A percentile compares a stretch with the other conserved stretches of the same genome.
Evolutionary conservation across 2,329 filamentous ascomycete species (phyloP).

Genomic region (Phaeomoniella chlamydospora): DNA sequence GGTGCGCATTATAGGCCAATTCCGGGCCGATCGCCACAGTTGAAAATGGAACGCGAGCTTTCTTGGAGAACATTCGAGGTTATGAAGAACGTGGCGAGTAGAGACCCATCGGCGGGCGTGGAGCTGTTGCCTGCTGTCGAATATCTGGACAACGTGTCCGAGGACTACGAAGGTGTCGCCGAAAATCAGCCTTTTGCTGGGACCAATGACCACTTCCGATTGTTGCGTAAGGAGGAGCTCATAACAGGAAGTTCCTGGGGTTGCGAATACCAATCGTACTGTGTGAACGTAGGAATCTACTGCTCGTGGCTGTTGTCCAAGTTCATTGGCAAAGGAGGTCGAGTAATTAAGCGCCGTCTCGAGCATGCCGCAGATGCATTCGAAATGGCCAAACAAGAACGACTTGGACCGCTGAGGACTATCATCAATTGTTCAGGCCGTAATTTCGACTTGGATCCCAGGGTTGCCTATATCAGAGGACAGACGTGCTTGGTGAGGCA

Average conservation of each 20-base stretch:
- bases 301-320: conserved; percentile 23
- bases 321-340: conserved; percentile 24
- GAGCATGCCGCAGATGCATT: conserved; percentile 21
- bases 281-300: conserved; percentile 29
- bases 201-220: conserved; percentile 21
- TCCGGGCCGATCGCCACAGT: conserved; percentile 20
- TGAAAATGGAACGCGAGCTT: conserved; percentile 18
- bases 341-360: conserved; percentile 10
- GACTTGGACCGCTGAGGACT: conserved; percentile 12
- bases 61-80: conserved; percentile 21
- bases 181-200: conserved; percentile 13
- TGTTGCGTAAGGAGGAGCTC: conserved; percentile 14
- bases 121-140: conserved; percentile 23
- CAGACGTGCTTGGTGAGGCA: conserved; percentile 34
- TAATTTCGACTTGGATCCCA: conserved; percentile 24
- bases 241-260: conserved; percentile 24
- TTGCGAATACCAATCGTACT: conserved; percentile 24
- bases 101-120: conserved; percentile 22
- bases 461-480: conserved; percentile 28
- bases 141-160: conserved; percentile 22
- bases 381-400: conserved; percentile 11
- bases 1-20: conserved; percentile 33
- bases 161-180: conserved; percentile 17
- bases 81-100: conserved; percentile 19
- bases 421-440: conserved; percentile 31